Base-by-base conservation (phyloP, 108 stramenopile species). In the Chaetoceros muelleri region DNA sequence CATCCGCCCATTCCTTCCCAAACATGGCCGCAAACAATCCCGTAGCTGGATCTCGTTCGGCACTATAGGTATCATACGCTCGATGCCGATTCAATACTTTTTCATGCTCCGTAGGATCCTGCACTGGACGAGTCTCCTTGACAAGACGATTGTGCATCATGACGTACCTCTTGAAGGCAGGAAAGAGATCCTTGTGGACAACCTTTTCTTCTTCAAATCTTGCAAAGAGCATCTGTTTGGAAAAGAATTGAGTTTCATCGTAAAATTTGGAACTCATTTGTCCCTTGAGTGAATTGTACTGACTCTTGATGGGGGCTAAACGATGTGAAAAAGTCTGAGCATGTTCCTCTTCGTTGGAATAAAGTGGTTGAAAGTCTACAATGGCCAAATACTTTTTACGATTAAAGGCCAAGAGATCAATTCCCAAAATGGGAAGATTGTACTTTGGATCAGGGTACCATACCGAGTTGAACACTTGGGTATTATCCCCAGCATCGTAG, bases 401-500 rank as follows among this genome's bases (percentile, higher is more conserved):
- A 53, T 90, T 92, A 62, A 97, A 95, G 23, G 85, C 71, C 28
- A 97, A 53, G 23, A 97, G 64, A 56, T 97, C 96, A 53, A 95
- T 78, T 5, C 96, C 96, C 17, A 97, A 60, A n/a, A 97, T 70
- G 0, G 96, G 96, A 24, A 91, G 73, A 62, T 97, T 94, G 62
- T 87, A 90, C 52, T 88, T 71, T 34, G 81, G 70, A 52, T 85
- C 78, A 2, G 96, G 96, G 60, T 97, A 97, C 71, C 78, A 90
- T 16, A 97, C 81, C 0, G 90, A 80, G 71, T 97, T 97, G 72
- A 93, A 95, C 2, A 97, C 96, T 75, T 97, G 96, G 22, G 88
- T 76, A 23, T 79, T 79, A 48, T 90, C 85, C 19, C 94, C 95
- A 22, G 89, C 96, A 64, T 97, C 96, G 67, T 95, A 95, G 73